These are phyloP conservation scores for Zygosaccharomyces pseudobailii DNA, from an alignment of 1,139 yeast species.

Conservation along the genomic window DNA sequence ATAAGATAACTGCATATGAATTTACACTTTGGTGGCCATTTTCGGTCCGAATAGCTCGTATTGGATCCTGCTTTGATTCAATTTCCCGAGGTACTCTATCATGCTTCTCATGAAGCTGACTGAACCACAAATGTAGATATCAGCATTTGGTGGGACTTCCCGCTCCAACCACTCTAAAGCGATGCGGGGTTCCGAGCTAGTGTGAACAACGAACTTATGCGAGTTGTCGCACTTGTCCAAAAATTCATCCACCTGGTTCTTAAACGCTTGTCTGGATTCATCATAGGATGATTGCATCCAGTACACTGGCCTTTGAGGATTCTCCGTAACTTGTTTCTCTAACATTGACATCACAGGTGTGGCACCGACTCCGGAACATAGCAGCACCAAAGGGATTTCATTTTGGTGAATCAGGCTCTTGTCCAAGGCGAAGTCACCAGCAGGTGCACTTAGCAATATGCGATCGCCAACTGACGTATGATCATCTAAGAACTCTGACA, in stretches of 20 bases:
- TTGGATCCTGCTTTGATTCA: background rate
- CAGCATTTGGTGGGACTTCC: conserved; percentile 26
- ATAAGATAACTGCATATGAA: background rate
- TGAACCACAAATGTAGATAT: conserved; percentile 32
- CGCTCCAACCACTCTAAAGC: conserved; percentile 22
- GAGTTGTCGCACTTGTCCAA: conserved; percentile 15
- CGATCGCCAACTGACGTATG: conserved; percentile 46
- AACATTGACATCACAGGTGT: conserved; percentile 57
- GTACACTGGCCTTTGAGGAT: conserved; percentile 29
- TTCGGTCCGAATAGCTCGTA: conserved; percentile 22
- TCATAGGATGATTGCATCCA: conserved; percentile 32
- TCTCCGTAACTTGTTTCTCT: conserved; percentile 33
- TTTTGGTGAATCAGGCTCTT: conserved; percentile 18
- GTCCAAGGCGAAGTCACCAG: conserved; percentile 48
- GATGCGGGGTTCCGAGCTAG: conserved; percentile 24
- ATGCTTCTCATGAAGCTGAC: conserved; percentile 28
- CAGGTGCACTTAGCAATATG: conserved; percentile 54
- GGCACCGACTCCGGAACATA: conserved; percentile 65
- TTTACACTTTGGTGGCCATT: conserved; percentile 27
- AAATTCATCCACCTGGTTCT: conserved; percentile 20
- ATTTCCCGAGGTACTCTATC: conserved; percentile 13
- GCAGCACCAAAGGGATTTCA: conserved; percentile 40
- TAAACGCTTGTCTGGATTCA: conserved; percentile 25
- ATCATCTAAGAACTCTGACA: conserved; percentile 53
- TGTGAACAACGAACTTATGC: conserved; percentile 20